Conservation (phyloP, 768 basidiomycete species). For the Trichaptum fuscoviolaceum region DNA sequence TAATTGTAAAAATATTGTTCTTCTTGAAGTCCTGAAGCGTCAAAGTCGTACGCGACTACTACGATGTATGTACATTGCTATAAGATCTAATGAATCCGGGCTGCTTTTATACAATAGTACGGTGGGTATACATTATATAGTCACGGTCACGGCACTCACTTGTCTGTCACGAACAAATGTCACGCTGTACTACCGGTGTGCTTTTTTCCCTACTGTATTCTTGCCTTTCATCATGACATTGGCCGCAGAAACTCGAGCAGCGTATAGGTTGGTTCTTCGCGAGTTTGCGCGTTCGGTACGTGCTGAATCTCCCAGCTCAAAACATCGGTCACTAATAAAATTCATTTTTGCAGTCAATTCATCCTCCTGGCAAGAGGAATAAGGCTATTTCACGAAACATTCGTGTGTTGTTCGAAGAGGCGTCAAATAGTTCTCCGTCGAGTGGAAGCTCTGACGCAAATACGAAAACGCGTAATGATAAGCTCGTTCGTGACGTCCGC, state of each 20-base stretch:
- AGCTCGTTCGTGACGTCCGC: constrained; percentile 44
- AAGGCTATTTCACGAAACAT: constrained; percentile 42
- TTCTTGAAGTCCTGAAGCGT: not conserved
- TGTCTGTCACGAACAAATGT: too few species aligned
- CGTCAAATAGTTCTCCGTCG: not conserved
- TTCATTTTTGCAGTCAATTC: constrained; percentile 29
- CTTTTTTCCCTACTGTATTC: too few species aligned
- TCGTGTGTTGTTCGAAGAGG: constrained; percentile 48
- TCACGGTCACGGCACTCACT: too few species aligned
- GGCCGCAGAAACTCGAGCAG: not conserved
- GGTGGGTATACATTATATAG: too few species aligned
- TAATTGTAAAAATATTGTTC: not conserved
- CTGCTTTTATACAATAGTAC: too few species aligned
- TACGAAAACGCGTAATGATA: constrained; percentile 18
- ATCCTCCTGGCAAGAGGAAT: constrained; percentile 33
- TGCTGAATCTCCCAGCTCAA: not conserved
- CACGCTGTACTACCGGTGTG: too few species aligned
- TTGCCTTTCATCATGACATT: not conserved
- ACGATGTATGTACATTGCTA: too few species aligned
- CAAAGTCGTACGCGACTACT: not conserved
- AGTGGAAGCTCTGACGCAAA: constrained; percentile 3
- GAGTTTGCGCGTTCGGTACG: not conserved
- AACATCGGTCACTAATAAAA: not conserved
- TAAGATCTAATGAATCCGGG: too few species aligned
- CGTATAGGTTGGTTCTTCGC: not conserved